Conservation (phyloP, 306 rosid genomes). For the Cicer bijugum region DNA sequence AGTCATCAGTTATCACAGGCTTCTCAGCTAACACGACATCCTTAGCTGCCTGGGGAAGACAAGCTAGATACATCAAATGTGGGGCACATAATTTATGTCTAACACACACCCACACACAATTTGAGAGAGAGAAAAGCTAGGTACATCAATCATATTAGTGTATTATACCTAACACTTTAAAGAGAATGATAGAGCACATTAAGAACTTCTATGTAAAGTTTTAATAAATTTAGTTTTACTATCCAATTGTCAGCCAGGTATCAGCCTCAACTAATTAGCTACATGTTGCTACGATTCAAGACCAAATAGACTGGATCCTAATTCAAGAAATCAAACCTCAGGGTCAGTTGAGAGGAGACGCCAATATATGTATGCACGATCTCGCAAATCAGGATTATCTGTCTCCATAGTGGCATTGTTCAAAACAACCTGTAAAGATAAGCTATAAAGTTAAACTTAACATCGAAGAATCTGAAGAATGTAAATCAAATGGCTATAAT, state of each 20-base stretch:
- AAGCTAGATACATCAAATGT: slow-evolving; percentile 44
- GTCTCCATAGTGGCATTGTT: slow-evolving; percentile 98
- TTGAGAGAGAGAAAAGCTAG: background rate
- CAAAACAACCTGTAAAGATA: slow-evolving; percentile 79
- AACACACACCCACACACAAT: slow-evolving; percentile 2
- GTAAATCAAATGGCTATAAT: slow-evolving; percentile 15
- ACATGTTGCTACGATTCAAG: slow-evolving; percentile 14
- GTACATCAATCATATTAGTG: background rate
- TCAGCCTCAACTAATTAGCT: slow-evolving; percentile 37
- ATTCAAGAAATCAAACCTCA: slow-evolving; percentile 70
- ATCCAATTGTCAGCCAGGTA: slow-evolving; percentile 25
- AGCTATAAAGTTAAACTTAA: slow-evolving; percentile 42
- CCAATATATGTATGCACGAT: slow-evolving; percentile 99
- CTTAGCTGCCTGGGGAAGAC: slow-evolving; percentile 90
- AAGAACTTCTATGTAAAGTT: slow-evolving; percentile 24
- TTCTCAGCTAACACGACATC: slow-evolving; percentile 99
- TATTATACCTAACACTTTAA: slow-evolving; percentile 23
- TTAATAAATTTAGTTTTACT: slow-evolving; percentile 35
- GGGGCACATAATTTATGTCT: slow-evolving; percentile 13
- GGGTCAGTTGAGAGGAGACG: slow-evolving; percentile 98
- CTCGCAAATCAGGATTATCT: slow-evolving; percentile 98
- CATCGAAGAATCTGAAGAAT: slow-evolving; percentile 23
- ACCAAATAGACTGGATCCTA: slow-evolving; percentile 16
- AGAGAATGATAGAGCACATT: slow-evolving; percentile 16
- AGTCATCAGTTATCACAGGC: slow-evolving; percentile 93